Percentiles rank a stretch among this genome's conserved stretches.
These are phyloP conservation scores for Camellia lanceoleosa DNA, from an alignment of 148 eudicot genomes.

Conservation along the genomic window DNA sequence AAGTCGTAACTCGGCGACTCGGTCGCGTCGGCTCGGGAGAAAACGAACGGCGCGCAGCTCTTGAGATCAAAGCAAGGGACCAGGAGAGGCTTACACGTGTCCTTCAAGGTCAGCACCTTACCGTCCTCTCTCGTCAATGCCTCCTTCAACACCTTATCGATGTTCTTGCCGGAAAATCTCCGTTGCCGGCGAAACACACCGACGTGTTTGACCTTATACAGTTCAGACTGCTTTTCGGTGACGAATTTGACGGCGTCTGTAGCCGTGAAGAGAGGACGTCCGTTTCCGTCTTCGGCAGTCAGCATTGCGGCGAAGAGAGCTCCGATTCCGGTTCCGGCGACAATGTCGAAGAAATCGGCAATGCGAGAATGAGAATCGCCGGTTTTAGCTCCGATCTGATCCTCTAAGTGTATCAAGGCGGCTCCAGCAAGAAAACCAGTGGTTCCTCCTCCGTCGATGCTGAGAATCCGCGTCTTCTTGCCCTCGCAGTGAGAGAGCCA, in stretches of 20 bases:
- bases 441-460: conserved; percentile 83
- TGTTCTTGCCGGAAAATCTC: conserved; percentile 48
- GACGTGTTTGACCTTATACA: conserved; percentile 33
- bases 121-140: conserved; percentile 38
- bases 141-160: conserved; percentile 42
- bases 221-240: conserved; percentile 20
- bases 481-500: conserved; percentile 41
- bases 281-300: conserved; percentile 48
- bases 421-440: conserved; percentile 55
- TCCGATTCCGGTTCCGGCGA: conserved; percentile 77
- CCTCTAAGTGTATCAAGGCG: conserved; percentile 58
- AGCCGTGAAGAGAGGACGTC: conserved; percentile 64
- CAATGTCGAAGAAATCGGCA: conserved; percentile 65
- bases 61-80: conserved; percentile 53
- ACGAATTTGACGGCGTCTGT: conserved; percentile 48
- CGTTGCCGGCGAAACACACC: conserved; percentile 35
- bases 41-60: conserved; percentile 61
- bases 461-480: conserved; percentile 53
- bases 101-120: conserved; percentile 49
- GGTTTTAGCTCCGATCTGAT: conserved; percentile 52
- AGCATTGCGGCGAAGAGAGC: conserved; percentile 63
- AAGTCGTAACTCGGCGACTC: conserved; percentile 43
- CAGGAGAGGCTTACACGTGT: conserved; percentile 68
- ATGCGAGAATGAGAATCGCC: conserved; percentile 54
- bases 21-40: conserved; percentile 65